phyloP scores from a whole-genome alignment of 2,329 filamentous ascomycete genomes.

The Fusarium sp. region DNA sequence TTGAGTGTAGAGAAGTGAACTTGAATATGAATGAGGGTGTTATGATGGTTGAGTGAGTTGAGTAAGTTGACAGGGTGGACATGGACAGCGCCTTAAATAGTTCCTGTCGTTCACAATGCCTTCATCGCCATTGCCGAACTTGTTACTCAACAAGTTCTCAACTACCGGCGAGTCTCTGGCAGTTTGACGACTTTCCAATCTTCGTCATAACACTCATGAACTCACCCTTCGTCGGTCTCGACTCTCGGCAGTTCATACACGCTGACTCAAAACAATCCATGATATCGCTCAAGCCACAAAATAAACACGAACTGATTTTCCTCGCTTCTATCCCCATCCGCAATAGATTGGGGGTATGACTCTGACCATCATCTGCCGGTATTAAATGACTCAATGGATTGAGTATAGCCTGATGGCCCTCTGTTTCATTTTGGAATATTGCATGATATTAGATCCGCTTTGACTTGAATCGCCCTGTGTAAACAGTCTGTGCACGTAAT shows the following conservation, averaged over 20 bases:
- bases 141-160: neutral
- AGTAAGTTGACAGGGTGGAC: neutral
- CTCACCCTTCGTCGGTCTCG: neutral
- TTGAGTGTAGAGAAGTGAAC: neutral
- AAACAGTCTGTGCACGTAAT: neutral
- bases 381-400: neutral
- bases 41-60: neutral
- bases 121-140: neutral
- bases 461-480: accelerated
- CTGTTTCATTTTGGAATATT: too few relatives aligned
- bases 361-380: neutral
- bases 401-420: neutral
- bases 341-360: neutral
- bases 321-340: neutral
- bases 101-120: neutral
- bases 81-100: neutral
- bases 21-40: neutral
- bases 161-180: neutral
- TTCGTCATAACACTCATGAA: neutral
- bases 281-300: neutral
- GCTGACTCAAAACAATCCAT: neutral
- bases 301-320: neutral
- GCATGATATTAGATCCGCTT: neutral
- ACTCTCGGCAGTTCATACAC: neutral
- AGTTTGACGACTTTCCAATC: neutral